Evolutionary conservation across 352 stramenopile genomes (phyloP), one percentile per base, ranked within the genome.

Genomic region (Globisporangium spiculum): DNA sequence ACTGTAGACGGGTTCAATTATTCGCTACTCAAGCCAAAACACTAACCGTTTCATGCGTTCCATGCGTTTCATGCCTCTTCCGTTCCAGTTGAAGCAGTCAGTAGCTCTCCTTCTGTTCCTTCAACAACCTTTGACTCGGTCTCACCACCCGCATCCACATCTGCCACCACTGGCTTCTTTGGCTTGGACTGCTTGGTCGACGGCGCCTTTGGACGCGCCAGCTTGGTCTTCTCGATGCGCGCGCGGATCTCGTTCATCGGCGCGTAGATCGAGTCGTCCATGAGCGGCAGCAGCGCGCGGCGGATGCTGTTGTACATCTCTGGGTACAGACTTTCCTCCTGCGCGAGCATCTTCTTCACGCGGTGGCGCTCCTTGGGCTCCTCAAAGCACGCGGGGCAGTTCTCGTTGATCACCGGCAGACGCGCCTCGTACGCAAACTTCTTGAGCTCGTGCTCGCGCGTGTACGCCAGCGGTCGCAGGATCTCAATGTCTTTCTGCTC

Each of bases 301-400:
- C 79, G 76, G 16, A 94, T 69, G 55, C 79, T 90, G 69, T 90
- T 87, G 70, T 90, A 96, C 72, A 97, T 86, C 44, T 89, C 84
- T 0, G 95, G 93, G 67, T 96, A 97, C 3, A 98, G 72, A 66
- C 84, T 97, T 71, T 99, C 97, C 79, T 99, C 94, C 60, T 96
- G 83, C 9, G 91, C 92, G 18, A 99, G 85, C 69, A 99, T 89
- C 74, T 98, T 98, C 78, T 99, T 99, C n/a, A 99, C 84, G 50
- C 97, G 86, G 60, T 97, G 93, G 61, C 97, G 85, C 76, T 99
- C 97, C 75, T 96, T 99, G 16, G 97, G 96, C 78, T 98, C 92
- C 76, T 99, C 97, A 69, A 99, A 99, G 81, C 97, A 99, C 12
- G 97, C 97, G 14, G 97, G 97, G 70, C 97, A 99, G 79, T 99